A percentile compares a stretch with the other conserved stretches of the same genome.
Evolutionary conservation across 164 flowering plant species (phyloP).

Genomic region (Piper betle): DNA sequence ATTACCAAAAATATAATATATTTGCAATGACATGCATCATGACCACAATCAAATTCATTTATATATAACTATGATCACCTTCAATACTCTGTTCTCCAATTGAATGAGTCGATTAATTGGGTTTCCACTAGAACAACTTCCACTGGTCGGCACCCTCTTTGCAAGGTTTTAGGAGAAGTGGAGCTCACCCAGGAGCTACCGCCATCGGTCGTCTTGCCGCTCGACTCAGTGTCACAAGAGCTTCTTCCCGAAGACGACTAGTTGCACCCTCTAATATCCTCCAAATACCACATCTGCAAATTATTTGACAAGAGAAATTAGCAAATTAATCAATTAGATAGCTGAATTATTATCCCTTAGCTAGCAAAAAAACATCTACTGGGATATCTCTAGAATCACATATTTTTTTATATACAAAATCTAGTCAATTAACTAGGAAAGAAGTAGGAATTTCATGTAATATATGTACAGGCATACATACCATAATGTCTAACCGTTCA

Average conservation of each 20-base stretch:
- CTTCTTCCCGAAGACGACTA: conserved; percentile 30
- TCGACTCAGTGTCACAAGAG: conserved; percentile 38
- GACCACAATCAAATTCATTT: not conserved
- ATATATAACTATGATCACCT: conserved; percentile 21
- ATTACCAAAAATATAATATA: no score
- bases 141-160: conserved; percentile 66
- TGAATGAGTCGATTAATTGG: conserved; percentile 33
- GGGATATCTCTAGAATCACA: no score
- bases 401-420: no score
- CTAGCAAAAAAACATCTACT: no score
- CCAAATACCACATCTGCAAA: conserved; percentile 51
- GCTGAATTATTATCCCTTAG: no score
- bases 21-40: not conserved
- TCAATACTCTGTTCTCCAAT: conserved; percentile 42
- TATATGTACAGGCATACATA: no score
- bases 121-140: conserved; percentile 44
- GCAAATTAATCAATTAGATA: no score
- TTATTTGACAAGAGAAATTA: no score
- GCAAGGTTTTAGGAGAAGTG: conserved; percentile 38
- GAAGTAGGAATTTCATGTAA: no score
- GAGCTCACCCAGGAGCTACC: conserved; percentile 18
- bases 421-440: no score
- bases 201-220: conserved; percentile 18
- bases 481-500: no score
- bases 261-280: conserved; percentile 34